Evolutionary conservation across 2,329 filamentous ascomycete genomes (phyloP).

Genomic region (Aspergillus sp.): DNA sequence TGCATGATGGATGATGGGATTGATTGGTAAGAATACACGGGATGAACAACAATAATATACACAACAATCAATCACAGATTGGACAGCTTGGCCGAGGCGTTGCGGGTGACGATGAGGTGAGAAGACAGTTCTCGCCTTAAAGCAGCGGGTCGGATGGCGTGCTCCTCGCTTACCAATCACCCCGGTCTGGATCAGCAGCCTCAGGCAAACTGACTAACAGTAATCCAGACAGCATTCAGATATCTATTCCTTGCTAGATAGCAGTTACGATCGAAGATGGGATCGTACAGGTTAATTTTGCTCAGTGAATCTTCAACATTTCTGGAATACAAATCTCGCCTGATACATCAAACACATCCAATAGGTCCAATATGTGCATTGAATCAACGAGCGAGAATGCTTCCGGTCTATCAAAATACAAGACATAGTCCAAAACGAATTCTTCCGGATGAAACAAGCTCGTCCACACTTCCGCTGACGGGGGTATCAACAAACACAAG

Average conservation of each 20-base stretch:
- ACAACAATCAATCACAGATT: background rate
- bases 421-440: conserved; percentile 5
- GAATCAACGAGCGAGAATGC: conserved; percentile 13
- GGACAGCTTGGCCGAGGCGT: too few species aligned
- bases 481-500: conserved; percentile 26
- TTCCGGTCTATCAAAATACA: conserved; percentile 18
- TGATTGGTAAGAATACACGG: background rate
- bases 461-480: conserved; percentile 22
- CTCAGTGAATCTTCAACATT: too few species aligned
- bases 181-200: conserved; percentile 21
- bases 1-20: conserved; percentile 12
- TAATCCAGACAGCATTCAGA: too few species aligned
- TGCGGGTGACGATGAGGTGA: conserved; percentile 11
- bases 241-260: too few species aligned
- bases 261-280: too few species aligned
- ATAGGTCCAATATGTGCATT: conserved; percentile 14
- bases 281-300: too few species aligned
- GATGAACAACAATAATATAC: background rate
- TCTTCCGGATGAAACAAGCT: conserved; percentile 14
- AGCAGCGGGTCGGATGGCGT: conserved; percentile 27
- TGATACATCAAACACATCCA: too few species aligned
- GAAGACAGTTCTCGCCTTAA: conserved; percentile 8
- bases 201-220: conserved; percentile 9
- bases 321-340: too few species aligned
- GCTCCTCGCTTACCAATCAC: conserved; percentile 34